phyloP scores from a whole-genome alignment of 305 asterid genomes.

The Fraxinus nigra region DNA sequence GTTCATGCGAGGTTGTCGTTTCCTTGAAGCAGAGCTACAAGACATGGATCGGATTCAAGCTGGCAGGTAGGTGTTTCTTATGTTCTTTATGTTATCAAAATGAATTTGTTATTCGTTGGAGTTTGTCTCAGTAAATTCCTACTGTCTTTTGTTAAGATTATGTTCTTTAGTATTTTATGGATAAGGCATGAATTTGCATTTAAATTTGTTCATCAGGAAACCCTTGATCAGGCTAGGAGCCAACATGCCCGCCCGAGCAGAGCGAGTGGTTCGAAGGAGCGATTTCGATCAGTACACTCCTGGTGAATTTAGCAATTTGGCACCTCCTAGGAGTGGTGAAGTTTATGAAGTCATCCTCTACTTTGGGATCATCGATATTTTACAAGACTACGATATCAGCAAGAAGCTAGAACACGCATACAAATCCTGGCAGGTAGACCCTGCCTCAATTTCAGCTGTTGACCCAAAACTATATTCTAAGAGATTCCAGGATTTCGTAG shows the following conservation, averaged over 20 bases:
- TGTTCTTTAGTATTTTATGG: background rate
- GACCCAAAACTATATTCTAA: slow-evolving; percentile 88
- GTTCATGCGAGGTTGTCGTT: slow-evolving; percentile 92
- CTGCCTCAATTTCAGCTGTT: slow-evolving; percentile 89
- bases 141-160: background rate
- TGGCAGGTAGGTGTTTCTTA: slow-evolving; percentile 55
- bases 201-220: slow-evolving; percentile 48
- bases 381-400: slow-evolving; percentile 91
- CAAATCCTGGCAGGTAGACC: slow-evolving; percentile 82
- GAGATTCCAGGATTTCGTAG: slow-evolving; percentile 83
- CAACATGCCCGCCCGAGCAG: slow-evolving; percentile 98
- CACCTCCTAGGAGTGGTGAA: slow-evolving; percentile 55
- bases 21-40: slow-evolving; percentile 96
- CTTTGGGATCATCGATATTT: slow-evolving; percentile 89
- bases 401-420: slow-evolving; percentile 96
- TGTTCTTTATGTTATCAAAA: background rate
- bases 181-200: background rate
- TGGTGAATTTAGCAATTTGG: slow-evolving; percentile 51
- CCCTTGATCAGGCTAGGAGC: slow-evolving; percentile 88
- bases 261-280: slow-evolving; percentile 75
- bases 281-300: slow-evolving; percentile 67
- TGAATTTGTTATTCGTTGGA: background rate
- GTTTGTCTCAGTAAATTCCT: background rate
- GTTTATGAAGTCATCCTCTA: slow-evolving; percentile 75
- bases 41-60: slow-evolving; percentile 84